phyloP scores from a whole-genome alignment of 2,329 filamentous ascomycete genomes.

The Chaetomiaceae sp. region DNA sequence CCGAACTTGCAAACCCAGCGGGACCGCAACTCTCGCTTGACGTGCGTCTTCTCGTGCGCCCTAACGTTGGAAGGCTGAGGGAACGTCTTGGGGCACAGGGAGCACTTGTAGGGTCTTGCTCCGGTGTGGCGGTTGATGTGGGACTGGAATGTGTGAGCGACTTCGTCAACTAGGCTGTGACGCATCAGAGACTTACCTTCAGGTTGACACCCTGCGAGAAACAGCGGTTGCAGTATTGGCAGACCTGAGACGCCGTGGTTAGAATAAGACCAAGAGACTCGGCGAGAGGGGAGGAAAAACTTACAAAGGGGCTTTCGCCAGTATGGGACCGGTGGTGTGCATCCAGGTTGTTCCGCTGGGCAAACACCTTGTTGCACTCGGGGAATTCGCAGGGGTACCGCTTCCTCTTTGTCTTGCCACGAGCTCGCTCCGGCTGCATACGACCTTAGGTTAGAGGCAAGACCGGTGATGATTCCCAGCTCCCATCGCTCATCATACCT shows the following conservation, averaged over 20 bases:
- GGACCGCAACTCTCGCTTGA: slow-evolving; percentile 58
- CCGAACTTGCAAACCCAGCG: slow-evolving; percentile 73
- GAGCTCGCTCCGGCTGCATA: neutral
- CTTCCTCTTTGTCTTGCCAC: slow-evolving; percentile 43
- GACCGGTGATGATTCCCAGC: neutral
- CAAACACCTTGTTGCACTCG: slow-evolving; percentile 76
- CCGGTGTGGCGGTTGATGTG: slow-evolving; percentile 85
- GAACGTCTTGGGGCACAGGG: slow-evolving; percentile 75
- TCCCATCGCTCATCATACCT: slow-evolving; percentile 6
- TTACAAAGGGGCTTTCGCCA: slow-evolving; percentile 83
- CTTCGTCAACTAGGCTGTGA: neutral
- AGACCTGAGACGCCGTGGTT: slow-evolving; percentile 45
- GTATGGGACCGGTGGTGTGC: slow-evolving; percentile 88
- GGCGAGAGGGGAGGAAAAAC: slow-evolving; percentile 32
- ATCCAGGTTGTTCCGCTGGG: slow-evolving; percentile 87
- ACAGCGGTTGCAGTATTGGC: slow-evolving; percentile 68
- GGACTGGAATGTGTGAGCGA: slow-evolving; percentile 50
- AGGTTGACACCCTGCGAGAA: slow-evolving; percentile 92
- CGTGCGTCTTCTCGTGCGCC: slow-evolving; percentile 77
- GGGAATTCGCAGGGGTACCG: slow-evolving; percentile 69
- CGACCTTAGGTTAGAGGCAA: neutral
- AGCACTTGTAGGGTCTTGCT: slow-evolving; percentile 77
- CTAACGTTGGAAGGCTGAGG: slow-evolving; percentile 81
- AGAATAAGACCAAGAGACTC: neutral
- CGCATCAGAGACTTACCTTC: slow-evolving; percentile 51